phyloP scores from a whole-genome alignment of 2,329 filamentous ascomycete species.

The Ceratocystis ficicola region DNA sequence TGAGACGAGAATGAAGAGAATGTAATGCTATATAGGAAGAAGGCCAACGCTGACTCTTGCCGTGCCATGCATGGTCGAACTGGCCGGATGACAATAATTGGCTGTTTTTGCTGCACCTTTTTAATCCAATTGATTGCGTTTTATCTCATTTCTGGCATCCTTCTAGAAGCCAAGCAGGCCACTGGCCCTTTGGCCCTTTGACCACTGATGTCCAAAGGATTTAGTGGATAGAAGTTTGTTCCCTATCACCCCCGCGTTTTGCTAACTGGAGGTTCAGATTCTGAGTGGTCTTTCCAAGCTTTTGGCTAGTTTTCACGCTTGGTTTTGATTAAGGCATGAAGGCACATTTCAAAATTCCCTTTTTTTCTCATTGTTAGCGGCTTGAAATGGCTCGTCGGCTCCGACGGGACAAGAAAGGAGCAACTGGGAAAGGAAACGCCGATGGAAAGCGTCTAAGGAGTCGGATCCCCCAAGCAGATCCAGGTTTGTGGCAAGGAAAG shows the following conservation, averaged over 20 bases:
- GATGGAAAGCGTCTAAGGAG: neutral
- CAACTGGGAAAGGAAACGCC: neutral
- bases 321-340: too few species aligned
- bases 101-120: neutral
- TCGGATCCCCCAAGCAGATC: conserved; percentile 5
- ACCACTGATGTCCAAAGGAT: neutral
- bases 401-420: neutral
- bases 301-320: neutral
- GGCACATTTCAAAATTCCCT: too few species aligned
- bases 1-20: too few species aligned
- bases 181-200: neutral
- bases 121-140: neutral
- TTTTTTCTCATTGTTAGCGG: neutral
- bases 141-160: neutral
- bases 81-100: neutral
- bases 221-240: neutral
- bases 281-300: neutral
- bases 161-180: neutral
- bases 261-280: neutral
- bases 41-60: too few species aligned
- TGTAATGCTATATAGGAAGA: too few species aligned
- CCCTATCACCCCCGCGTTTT: conserved; percentile 8
- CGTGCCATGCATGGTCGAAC: too few species aligned
- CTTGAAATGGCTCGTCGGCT: neutral
- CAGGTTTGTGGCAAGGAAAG: neutral